Base-by-base conservation (phyloP, 176 grass and related monocot genomes). In the Alloteropsis semialata region DNA sequence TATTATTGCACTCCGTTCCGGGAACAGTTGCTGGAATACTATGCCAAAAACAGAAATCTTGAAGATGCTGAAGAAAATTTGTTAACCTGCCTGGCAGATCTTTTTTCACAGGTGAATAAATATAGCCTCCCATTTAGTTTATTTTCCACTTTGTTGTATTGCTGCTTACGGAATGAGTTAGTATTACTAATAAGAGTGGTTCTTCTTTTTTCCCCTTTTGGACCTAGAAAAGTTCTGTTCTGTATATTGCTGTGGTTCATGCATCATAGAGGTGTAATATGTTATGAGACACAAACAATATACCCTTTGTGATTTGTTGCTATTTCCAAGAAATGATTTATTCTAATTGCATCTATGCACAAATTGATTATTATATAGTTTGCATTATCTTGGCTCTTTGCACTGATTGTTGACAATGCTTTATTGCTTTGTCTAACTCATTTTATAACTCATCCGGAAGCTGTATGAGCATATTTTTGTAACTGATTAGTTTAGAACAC, bases 1-100 rank as follows among this genome's bases (percentile, higher is more conserved):
- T 98, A 94, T 87, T 94, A 94, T 81, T 98, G 95, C 34, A 68
- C 81, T 48, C 95, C 95, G 36, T 98, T 98, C 64, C 86, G 92
- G 37, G 89, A 92, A 72, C 87, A 98, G 27, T 72, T 98, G n/a
- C 80, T 95, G 68, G 84, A 98, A 65, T 93, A 98, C 84, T 92
- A 89, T 88, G 50, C 88, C 51, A 86, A 83, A 76, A 89, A 67
- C 80, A 98, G 80, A 65, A 86, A 88, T 54, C 71, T 82, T 33
- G 85, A 72, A 79, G 96, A 95, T 11, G 72, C 29, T 28, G 96
- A 95, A 73, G 92, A 95, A 78, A 98, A 92, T 74, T 77, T 98
- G 86, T 59, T 98, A 73, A 93, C 89, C 34, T 98, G 90, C 81
- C 81, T 98, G 83, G 96, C 91, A 54, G 96, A 98, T 91, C 89